Evolutionary conservation across 2,329 filamentous ascomycete genomes (phyloP), one percentile per base, ranked within the genome.

Genomic region (Penicillium sp.): DNA sequence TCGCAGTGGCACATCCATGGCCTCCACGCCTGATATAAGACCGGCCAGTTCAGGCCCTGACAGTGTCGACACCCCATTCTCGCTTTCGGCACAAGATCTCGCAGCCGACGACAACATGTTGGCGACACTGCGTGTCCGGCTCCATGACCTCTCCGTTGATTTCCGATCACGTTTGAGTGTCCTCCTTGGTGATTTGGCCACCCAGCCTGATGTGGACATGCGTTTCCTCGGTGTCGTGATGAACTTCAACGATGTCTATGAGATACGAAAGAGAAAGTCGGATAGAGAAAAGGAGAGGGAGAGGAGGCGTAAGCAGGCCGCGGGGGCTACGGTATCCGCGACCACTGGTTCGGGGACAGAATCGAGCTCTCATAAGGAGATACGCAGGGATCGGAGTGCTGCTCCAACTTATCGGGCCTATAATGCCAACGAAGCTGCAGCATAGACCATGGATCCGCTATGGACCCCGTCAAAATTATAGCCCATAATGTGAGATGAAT

Each of bases 181-280:
- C 35, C 74, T 98, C 47, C 76, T 98, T 3, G 90, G 93, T 12
- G 95, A 98, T 68, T 71, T 98, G 55, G 87, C 89, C 7, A 92
- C 95, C 72, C 92, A 97, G 71, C 86, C 90, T 0, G 93, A 98
- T 68, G 85, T 91, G 44, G 93, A 98, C 69, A 89, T 98, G 84
- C 81, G 92, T 47, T 97, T 97, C 76, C 74, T 98, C 58, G 93
- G 89, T 33, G 90, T 97, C 41, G 88, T 93, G 35, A 97, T 98
- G 89, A 98, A 97, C 72, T 98, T 97, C 72, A 98, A 98, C 71
- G 92, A 97, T 67, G 88, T 95, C 24, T 97, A 97, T 70, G 82
- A 88, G 70, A 81, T 84, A 62, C 81, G 84, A 67, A 83, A 84
- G 72, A 73, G 79, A 50, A 64, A 67, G 32, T 62, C 66, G 15